These are phyloP conservation scores for Tolypocladium pustulatum DNA, from an alignment of 2,329 filamentous ascomycete species.

Conservation along the genomic window DNA sequence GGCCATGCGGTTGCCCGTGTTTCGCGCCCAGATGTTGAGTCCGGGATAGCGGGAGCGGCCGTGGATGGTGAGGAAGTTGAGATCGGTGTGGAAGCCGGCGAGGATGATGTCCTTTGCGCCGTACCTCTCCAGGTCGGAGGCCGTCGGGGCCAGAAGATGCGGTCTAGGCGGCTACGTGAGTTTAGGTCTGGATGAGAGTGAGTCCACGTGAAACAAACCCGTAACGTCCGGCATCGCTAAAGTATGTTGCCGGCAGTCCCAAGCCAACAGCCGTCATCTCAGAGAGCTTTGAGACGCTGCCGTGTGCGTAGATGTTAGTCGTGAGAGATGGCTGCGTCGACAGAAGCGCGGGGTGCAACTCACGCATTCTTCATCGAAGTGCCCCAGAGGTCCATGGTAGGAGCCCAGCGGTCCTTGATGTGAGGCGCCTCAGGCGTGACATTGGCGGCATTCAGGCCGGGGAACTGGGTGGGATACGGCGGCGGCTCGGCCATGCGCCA, in stretches of 20 bases:
- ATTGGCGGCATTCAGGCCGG: conserved; percentile 43
- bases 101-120: conserved; percentile 45
- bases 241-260: conserved; percentile 39
- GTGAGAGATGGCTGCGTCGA: not conserved
- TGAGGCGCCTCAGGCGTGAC: conserved; percentile 38
- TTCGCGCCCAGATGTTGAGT: conserved; percentile 53
- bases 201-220: conserved; percentile 30
- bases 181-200: not conserved
- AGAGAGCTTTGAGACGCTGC: conserved; percentile 42
- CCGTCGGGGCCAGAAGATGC: conserved; percentile 50
- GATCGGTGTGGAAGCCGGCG: conserved; percentile 53
- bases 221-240: conserved; percentile 44
- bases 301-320: not conserved
- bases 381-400: conserved; percentile 47
- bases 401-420: conserved; percentile 40
- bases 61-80: conserved; percentile 56
- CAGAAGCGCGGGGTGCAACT: conserved; percentile 13
- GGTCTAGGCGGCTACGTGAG: conserved; percentile 26
- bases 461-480: conserved; percentile 44
- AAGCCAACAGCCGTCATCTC: conserved; percentile 49
- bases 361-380: conserved; percentile 49
- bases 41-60: conserved; percentile 52
- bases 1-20: conserved; percentile 47
- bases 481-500: conserved; percentile 47
- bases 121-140: conserved; percentile 45